These are phyloP conservation scores for Fusarium armeniacum DNA, from an alignment of 2,329 filamentous ascomycete species.

Conservation along the genomic window DNA sequence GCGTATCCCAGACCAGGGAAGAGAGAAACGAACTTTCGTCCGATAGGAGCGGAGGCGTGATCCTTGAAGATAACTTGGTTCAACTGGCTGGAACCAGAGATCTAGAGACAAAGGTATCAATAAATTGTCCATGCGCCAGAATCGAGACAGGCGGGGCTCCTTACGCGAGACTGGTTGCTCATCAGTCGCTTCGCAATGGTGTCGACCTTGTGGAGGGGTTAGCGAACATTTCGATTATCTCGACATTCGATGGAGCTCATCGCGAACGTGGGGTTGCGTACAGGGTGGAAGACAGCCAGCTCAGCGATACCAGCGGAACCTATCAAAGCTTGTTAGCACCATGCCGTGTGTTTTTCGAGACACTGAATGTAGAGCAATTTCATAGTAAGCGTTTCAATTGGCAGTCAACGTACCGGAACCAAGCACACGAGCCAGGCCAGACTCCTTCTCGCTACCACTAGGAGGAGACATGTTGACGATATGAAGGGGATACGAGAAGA, in stretches of 20 bases:
- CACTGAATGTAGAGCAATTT: constrained; percentile 7
- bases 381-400: constrained; percentile 25
- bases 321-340: constrained; percentile 57
- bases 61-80: constrained; percentile 96
- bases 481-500: not conserved
- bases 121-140: constrained; percentile 11
- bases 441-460: constrained; percentile 78
- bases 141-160: constrained; percentile 64
- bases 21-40: constrained; percentile 89
- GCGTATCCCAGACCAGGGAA: constrained; percentile 98
- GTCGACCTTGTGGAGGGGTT: constrained; percentile 76
- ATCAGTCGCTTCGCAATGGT: constrained; percentile 99
- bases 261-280: constrained; percentile 59
- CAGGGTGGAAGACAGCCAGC: constrained; percentile 91
- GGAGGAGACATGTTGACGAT: constrained; percentile 71
- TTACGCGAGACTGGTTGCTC: constrained; percentile 84
- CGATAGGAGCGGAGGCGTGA: constrained; percentile 77
- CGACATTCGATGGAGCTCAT: constrained; percentile 15
- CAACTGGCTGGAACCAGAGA: constrained; percentile 68
- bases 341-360: not conserved
- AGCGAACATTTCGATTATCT: constrained; percentile 32
- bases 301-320: constrained; percentile 94
- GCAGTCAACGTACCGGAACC: constrained; percentile 79
- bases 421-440: constrained; percentile 86
- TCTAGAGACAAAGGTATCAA: constrained; percentile 47